Conservation (phyloP, 2,329 filamentous ascomycete genomes). For the Nigrograna mackinnonii region DNA sequence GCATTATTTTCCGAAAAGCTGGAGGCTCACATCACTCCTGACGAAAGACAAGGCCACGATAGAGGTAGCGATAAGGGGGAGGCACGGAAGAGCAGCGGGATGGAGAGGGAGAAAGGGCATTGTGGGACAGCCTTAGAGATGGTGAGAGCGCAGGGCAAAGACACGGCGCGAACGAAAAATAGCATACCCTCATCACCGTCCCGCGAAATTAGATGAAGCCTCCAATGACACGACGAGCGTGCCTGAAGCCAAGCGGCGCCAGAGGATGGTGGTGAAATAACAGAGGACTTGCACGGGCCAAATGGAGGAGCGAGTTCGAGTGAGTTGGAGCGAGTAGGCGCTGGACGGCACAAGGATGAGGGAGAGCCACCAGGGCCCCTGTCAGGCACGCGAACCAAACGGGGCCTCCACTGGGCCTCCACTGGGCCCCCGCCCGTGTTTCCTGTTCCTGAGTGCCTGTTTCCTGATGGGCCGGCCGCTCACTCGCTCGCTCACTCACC, state of each 20-base stretch:
- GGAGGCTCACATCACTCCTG: too few species aligned
- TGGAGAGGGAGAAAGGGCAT: too few species aligned
- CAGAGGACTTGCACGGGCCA: slow-evolving; percentile 25
- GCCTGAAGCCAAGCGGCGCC: slow-evolving; percentile 26
- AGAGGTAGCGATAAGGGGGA: slow-evolving; percentile 7
- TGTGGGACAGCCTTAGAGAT: too few species aligned
- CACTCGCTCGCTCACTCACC: slow-evolving; percentile 7
- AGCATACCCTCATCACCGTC: slow-evolving; percentile 23
- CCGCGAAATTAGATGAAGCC: slow-evolving; percentile 28
- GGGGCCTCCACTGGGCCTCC: slow-evolving; percentile 1
- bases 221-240: slow-evolving; percentile 28
- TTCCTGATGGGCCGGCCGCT: slow-evolving; percentile 6
- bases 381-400: slow-evolving; percentile 12
- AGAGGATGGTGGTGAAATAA: slow-evolving; percentile 23
- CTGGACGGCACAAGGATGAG: neutral
- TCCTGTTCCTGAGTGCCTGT: slow-evolving; percentile 10
- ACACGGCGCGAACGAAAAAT: slow-evolving; percentile 13
- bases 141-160: slow-evolving; percentile 4
- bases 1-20: slow-evolving; percentile 8
- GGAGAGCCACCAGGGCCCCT: slow-evolving; percentile 2
- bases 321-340: neutral
- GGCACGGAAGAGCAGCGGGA: neutral
- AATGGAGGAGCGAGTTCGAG: slow-evolving; percentile 13
- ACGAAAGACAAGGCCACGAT: neutral
- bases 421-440: slow-evolving; percentile 21